A percentile compares a stretch with the other conserved stretches of the same genome.
Conservation (phyloP, 805 yeast species). For the Hanseniaspora pseudoguilliermondii region DNA sequence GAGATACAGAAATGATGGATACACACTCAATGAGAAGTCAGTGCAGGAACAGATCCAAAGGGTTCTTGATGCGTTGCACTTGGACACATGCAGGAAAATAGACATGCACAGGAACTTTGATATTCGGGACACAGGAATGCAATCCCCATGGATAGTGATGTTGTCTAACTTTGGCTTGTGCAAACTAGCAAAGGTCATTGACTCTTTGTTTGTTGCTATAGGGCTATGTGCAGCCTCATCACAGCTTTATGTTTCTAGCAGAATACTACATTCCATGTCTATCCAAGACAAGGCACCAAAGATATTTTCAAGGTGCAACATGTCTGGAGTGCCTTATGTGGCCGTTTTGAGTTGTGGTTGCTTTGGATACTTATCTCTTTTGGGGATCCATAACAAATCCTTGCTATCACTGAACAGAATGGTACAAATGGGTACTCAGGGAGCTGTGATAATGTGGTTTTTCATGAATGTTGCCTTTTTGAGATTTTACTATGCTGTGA, state of each 20-base stretch:
- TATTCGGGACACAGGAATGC: conserved; percentile 31
- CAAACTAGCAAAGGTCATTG: conserved; percentile 34
- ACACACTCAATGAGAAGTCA: not conserved
- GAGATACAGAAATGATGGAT: conserved; percentile 27
- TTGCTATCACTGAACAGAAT: conserved; percentile 50
- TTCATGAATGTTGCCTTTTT: conserved; percentile 54
- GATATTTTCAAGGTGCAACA: conserved; percentile 45
- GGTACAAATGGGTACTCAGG: conserved; percentile 51
- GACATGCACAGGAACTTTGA: not conserved
- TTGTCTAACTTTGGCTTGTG: conserved; percentile 42
- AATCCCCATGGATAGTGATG: conserved; percentile 50
- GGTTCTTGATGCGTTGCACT: not conserved
- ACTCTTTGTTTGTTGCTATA: conserved; percentile 40
- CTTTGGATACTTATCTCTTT: conserved; percentile 45
- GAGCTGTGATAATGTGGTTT: conserved; percentile 65
- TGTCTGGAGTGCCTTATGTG: conserved; percentile 56
- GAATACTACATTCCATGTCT: conserved; percentile 44
- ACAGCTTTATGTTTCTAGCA: conserved; percentile 42
- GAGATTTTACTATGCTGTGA: conserved; percentile 48
- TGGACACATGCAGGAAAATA: conserved; percentile 13
- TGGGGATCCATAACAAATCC: conserved; percentile 45
- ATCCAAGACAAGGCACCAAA: conserved; percentile 47
- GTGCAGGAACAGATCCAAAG: conserved; percentile 2
- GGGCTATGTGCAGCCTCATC: conserved; percentile 44
- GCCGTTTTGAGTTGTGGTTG: conserved; percentile 50